Percentiles rank a stretch among this genome's conserved stretches.
These are phyloP conservation scores for Yamadazyma sp. DNA, from an alignment of 805 yeast genomes.

Conservation along the genomic window DNA sequence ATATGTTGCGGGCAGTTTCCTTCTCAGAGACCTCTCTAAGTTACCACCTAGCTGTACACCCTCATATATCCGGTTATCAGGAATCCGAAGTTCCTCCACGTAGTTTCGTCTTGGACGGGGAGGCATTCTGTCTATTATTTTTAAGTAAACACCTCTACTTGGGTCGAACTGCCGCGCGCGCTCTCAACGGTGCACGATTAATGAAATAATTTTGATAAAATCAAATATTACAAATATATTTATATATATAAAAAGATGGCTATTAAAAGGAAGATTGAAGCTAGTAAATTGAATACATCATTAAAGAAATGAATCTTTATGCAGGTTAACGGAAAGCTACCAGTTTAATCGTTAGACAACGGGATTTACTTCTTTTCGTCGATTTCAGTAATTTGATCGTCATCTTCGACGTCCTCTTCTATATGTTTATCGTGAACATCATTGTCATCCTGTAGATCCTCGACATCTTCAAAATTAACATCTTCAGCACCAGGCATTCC, in stretches of 20 bases:
- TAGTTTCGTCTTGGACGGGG: conserved; percentile 22
- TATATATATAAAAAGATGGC: conserved; percentile 3
- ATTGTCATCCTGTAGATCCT: conserved; percentile 23
- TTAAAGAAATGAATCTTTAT: conserved; percentile 5
- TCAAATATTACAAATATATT: conserved; percentile 5
- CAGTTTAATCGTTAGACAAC: conserved; percentile 11
- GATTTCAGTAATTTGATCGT: conserved; percentile 2
- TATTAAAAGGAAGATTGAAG: conserved; percentile 6
- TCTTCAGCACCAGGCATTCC: conserved; percentile 38
- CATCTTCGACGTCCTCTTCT: conserved; percentile 34
- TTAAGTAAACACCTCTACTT: conserved; percentile 7
- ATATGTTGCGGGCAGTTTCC: conserved; percentile 15
- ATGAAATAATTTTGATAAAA: not conserved
- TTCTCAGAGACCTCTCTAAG: conserved; percentile 22
- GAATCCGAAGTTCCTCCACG: conserved; percentile 28
- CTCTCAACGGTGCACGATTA: conserved; percentile 3
- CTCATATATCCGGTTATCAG: conserved; percentile 29
- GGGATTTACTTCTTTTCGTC: conserved; percentile 5
- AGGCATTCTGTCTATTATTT: conserved; percentile 17
- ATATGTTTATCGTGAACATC: conserved; percentile 30
- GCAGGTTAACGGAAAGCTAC: conserved; percentile 10
- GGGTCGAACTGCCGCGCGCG: conserved; percentile 7
- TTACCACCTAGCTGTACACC: conserved; percentile 19
- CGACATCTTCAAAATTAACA: conserved; percentile 27
- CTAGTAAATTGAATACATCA: conserved; percentile 7